Evolutionary conservation across 169 alveolate genomes (phyloP), one percentile per base, ranked within the genome.

Genomic region (Theileria sp.): DNA sequence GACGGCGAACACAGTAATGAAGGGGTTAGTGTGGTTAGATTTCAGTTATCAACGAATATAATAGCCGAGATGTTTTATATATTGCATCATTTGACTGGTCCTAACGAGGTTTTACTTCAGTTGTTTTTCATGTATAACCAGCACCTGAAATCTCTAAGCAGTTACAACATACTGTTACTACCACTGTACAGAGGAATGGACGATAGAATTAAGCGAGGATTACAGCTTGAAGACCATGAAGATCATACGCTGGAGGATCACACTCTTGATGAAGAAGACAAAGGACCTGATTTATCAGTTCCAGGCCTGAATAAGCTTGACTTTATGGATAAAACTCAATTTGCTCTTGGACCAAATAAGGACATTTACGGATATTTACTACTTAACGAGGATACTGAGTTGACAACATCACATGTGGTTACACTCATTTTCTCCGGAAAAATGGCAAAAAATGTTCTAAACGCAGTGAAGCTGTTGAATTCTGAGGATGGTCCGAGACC

Each of bases 1-100:
- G 44, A 60, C 13, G 72, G 38, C 12, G 72, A 64, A 7, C 34
- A 13, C 67, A 58, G 26, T 25, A 72, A 61, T 56, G 86, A 83
- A 49, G 68, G 38, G 34, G 65, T 60, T 2, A 70, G 81, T 17
- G 67, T 56, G 12, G 77, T 50, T 1, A 34, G 60, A 25, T 68
- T 44, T 30, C 77, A 77, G 25, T 32, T 83, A n/a, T 62, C 74
- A 38, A 56, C 70, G 49, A 83, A 54, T 56, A 61, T 77, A 15
- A 64, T 83, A 8, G 89, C 89, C 7, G 89, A 83, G 51, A 66
- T 83, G 49, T 83, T 83, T 54, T 77, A 80, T 61, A 83, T 83
- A 25, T 70, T 83, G 72, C 73, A 83, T 66, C 89, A 83, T 66
- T 50, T 67, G 21, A 77, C 73, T 0, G 89, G 89, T 23, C 51